phyloP scores from a whole-genome alignment of 192 early-diverging fungal species.

The Coemansia sp. region DNA sequence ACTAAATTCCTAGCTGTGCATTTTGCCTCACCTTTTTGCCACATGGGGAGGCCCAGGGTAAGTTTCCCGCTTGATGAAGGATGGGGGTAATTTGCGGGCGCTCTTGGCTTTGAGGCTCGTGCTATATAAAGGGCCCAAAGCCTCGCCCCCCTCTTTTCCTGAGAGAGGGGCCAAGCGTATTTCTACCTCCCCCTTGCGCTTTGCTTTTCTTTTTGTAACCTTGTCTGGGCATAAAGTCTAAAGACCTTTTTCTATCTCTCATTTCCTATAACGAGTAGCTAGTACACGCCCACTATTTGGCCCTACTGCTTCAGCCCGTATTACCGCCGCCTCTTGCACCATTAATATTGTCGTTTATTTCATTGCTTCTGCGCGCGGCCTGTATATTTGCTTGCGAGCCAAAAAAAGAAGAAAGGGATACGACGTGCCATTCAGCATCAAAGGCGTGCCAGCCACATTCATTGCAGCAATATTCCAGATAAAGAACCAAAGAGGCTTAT shows the following conservation, averaged over 20 bases:
- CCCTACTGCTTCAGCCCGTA: conserved; percentile 3
- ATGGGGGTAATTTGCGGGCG: background rate
- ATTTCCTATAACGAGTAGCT: background rate
- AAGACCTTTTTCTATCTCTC: background rate
- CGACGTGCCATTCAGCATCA: conserved; percentile 5
- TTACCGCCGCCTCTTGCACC: conserved; percentile 4
- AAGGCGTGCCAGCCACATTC: conserved; percentile 8
- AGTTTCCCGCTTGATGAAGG: background rate
- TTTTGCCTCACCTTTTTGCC: background rate
- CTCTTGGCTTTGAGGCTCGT: background rate
- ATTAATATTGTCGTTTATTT: background rate
- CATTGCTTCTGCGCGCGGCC: background rate
- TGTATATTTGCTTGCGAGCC: conserved; percentile 4
- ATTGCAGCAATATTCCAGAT: conserved; percentile 5
- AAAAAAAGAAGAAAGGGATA: background rate
- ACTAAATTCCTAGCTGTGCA: background rate
- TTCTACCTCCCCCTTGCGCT: background rate
- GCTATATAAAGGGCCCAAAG: background rate
- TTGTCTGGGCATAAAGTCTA: background rate
- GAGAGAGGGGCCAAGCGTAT: conserved; percentile 7
- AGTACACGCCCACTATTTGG: background rate
- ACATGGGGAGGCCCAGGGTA: background rate
- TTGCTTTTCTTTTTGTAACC: background rate
- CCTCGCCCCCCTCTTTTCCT: background rate
- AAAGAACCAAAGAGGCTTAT: conserved; percentile 1